Evolutionary conservation across 345 rosid genomes (phyloP), one percentile per base, ranked within the genome.

Genomic region (Physaria fendleri): DNA sequence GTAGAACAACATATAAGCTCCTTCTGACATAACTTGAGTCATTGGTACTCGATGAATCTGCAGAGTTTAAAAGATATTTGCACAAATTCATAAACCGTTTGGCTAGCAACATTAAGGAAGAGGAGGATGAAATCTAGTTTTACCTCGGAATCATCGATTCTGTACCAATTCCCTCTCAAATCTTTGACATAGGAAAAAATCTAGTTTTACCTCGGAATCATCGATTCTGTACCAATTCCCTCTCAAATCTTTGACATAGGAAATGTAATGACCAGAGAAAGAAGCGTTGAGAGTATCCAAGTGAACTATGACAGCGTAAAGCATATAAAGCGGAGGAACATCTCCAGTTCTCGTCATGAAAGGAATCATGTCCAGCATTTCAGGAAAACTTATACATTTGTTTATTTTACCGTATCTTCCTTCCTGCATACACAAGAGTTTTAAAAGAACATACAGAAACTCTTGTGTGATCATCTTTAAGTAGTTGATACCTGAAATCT

Each of bases 11-110:
- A 88, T 88, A 64, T 88, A 88, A 50, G 93, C 96, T 65, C 88
- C 96, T 76, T 88, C 96, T 7, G 90, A 88, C 96, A 88, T 88
- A 72, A 88, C 96, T 69, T 85, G 93, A 74, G 82, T 77, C 77
- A 77, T 77, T 39, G 85, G 73, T 58, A 88, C 93, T 24, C 72
- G 82, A 74, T 65, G 82, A 61, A 85, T 84, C 96, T 88, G 79
- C 49, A 45, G 28, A 59, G 48, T 22, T 62, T 17, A 14, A 56
- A 0, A 35, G 2, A 32, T 39, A 38, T 11, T 27, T 37, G 17
- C 17, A 35, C 7, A 28, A 32, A 25, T 61, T 52, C 10, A 28
- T 40, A 25, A 20, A 28, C 61, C 2, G 40, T 53, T 43, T 17
- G 24, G 38, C 24, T n/a, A n/a, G n/a, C n/a, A n/a, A n/a, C n/a